Conservation (phyloP, 352 stramenopile species). For the Phytophthora crassamura region DNA sequence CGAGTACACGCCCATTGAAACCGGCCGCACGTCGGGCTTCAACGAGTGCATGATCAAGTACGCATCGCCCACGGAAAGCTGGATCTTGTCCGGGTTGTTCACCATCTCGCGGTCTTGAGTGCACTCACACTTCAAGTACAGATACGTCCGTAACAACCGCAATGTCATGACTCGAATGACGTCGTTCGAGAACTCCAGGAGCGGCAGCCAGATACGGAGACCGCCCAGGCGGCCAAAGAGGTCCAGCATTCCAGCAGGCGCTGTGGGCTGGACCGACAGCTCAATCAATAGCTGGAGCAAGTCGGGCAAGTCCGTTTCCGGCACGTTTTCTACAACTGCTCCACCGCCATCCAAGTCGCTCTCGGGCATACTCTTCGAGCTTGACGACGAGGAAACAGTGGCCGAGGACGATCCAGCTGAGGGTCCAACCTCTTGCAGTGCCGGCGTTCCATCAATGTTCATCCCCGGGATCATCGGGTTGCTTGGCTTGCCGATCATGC, state of each 20-base stretch:
- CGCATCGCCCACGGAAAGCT: constrained; percentile 78
- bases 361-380: constrained; percentile 65
- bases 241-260: constrained; percentile 72
- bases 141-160: constrained; percentile 77
- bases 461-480: constrained; percentile 71
- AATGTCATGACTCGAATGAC: constrained; percentile 84
- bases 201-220: constrained; percentile 82
- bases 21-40: constrained; percentile 65
- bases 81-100: constrained; percentile 73
- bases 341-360: constrained; percentile 69
- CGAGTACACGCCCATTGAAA: constrained; percentile 84
- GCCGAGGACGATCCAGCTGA: constrained; percentile 49
- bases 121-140: constrained; percentile 81
- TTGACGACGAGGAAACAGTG: constrained; percentile 42
- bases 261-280: constrained; percentile 73
- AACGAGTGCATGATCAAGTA: constrained; percentile 86
- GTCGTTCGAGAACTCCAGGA: constrained; percentile 79
- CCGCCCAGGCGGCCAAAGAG: constrained; percentile 79
- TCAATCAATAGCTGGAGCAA: constrained; percentile 83
- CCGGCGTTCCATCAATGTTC: constrained; percentile 68
- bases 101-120: constrained; percentile 67
- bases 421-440: constrained; percentile 53
- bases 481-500: constrained; percentile 87
- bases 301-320: constrained; percentile 75
- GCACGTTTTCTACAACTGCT: constrained; percentile 77